Evolutionary conservation across 441 rosid genomes (phyloP), one percentile per base, ranked within the genome.

Genomic region (Gossypium lobatum): DNA sequence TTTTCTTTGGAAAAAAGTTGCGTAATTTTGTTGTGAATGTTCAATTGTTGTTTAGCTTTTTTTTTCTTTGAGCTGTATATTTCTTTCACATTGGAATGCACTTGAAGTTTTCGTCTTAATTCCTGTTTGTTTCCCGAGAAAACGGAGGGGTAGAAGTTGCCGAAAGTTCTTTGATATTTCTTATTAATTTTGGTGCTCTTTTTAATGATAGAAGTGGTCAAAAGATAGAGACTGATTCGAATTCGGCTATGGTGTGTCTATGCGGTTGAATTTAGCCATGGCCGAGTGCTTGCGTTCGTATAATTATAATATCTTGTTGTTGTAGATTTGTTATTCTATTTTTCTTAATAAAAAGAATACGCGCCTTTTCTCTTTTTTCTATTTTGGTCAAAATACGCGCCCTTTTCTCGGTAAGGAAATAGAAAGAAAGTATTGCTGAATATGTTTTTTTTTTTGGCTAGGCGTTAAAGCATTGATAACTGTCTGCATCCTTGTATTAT

Each of bases 1-100:
- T 54, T 55, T 20, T 0, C 0, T 7, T 3, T 9, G 39, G 39
- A 6, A 46, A 45, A 23, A 18, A 17, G 2, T 11, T 14, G 50
- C 50, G 6, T 52, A 16, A 18, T 55, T 61, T 34, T 34, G 39
- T 53, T 67, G 0, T 46, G 50, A 54, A 52, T 66, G 50, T 34
- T 1, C 28, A 67, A 1, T 39, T 68, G 59, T 57, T 1, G 1
- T 52, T 67, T 68, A 39, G 21, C 23, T 68, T 28, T 64, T 28
- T n/a, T 45, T 45, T n/a, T 57, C 74, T n/a, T 57, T 11, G 28
- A 58, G 76, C 55, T 75, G 65, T 59, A 61, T 71, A 34, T 21
- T n/a, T 26, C 25, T 46, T 71, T 52, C 73, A 61, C 60, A 10
- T 48, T 55, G 73, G 59, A 86, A 83, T 82, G 89, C 70, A 73